Conservation (phyloP, 225 moss, liverwort and hornwort species). For the Rhytidiadelphus loreus region DNA sequence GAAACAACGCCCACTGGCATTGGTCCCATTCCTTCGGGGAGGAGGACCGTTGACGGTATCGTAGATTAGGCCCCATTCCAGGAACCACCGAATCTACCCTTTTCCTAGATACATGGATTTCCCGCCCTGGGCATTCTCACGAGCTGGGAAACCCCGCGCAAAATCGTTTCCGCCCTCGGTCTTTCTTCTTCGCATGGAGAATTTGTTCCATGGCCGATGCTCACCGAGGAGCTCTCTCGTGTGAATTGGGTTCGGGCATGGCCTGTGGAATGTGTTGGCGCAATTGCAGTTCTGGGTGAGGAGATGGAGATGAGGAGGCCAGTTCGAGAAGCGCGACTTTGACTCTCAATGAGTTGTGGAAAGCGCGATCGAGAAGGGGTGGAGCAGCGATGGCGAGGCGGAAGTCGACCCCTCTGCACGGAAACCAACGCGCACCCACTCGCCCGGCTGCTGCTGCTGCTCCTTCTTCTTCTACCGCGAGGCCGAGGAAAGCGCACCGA, state of each 20-base stretch:
- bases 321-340: neutral
- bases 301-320: neutral
- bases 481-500: constrained; percentile 22
- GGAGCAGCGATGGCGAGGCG: constrained; percentile 11
- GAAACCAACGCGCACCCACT: constrained; percentile 5
- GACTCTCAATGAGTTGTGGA: neutral
- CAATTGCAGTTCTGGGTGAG: neutral
- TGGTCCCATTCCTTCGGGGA: neutral
- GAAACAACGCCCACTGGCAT: neutral
- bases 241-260: no score
- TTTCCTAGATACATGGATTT: neutral
- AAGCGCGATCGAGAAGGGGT: neutral
- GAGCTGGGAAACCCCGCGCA: neutral
- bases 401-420: constrained; percentile 16
- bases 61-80: neutral
- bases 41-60: neutral
- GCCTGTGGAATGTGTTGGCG: neutral
- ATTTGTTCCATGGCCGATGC: neutral
- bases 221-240: neutral
- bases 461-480: neutral
- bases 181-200: no score
- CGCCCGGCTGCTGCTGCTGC: neutral
- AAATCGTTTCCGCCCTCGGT: no score
- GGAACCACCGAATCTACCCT: neutral
- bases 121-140: neutral